These are phyloP conservation scores for Lachnellula hyalina DNA, from an alignment of 2,329 filamentous ascomycete genomes.

Conservation along the genomic window DNA sequence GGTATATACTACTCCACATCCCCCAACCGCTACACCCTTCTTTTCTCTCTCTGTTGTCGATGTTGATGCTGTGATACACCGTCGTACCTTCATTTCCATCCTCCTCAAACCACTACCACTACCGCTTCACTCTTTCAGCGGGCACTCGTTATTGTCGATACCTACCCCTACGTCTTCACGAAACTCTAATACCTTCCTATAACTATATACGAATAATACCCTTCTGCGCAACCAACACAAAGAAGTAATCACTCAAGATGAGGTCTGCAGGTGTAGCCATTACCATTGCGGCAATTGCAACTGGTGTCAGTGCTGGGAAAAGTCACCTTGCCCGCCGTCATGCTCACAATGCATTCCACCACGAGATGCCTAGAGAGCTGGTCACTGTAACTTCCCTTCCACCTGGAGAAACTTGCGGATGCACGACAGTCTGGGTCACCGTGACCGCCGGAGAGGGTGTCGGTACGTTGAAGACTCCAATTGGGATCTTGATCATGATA, in stretches of 20 bases:
- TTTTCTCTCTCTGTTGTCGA: slow-evolving; percentile 30
- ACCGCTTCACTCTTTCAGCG: slow-evolving; percentile 89
- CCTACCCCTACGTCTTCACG: slow-evolving; percentile 14
- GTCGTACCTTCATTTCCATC: slow-evolving; percentile 39
- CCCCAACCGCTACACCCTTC: slow-evolving; percentile 2
- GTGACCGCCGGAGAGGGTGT: slow-evolving; percentile 63
- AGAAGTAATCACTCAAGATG: slow-evolving; percentile 49
- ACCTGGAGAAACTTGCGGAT: slow-evolving; percentile 49
- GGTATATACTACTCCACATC: background rate
- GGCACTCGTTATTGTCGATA: slow-evolving; percentile 57
- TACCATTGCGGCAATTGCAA: slow-evolving; percentile 54
- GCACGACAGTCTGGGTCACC: slow-evolving; percentile 70
- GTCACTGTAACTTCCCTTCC: slow-evolving; percentile 17
- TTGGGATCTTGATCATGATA: slow-evolving; percentile 15
- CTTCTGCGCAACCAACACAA: slow-evolving; percentile 8
- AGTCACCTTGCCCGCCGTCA: slow-evolving; percentile 53
- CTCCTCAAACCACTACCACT: slow-evolving; percentile 28
- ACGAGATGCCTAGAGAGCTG: slow-evolving; percentile 36
- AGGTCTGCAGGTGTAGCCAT: slow-evolving; percentile 66
- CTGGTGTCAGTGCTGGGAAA: slow-evolving; percentile 49
- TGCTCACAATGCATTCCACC: slow-evolving; percentile 53
- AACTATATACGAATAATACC: no score
- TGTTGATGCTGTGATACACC: slow-evolving; percentile 48
- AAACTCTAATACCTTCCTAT: background rate
- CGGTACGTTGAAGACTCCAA: slow-evolving; percentile 42